A percentile compares a stretch with the other conserved stretches of the same genome.
These are phyloP conservation scores for Aspergillus avenaceus DNA, from an alignment of 495 filamentous ascomycete species.

Conservation along the genomic window DNA sequence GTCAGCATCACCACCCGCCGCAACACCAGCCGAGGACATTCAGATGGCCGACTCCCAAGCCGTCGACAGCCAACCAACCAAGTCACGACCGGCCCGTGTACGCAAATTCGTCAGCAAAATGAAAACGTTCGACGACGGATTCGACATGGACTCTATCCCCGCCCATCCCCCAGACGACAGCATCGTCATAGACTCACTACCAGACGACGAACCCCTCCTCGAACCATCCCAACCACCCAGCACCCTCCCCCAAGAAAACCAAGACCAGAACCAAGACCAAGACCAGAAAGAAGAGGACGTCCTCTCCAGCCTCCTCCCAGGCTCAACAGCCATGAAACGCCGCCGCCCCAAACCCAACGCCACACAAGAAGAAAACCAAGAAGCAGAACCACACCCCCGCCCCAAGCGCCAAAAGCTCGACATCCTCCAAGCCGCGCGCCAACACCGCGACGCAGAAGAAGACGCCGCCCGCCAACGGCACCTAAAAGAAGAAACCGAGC, in stretches of 20 bases:
- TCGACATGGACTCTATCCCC: slow-evolving; percentile 43
- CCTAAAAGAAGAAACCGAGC: slow-evolving; percentile 52
- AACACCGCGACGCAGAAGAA: slow-evolving; percentile 66
- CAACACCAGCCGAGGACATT: background rate
- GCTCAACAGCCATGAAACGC: slow-evolving; percentile 68
- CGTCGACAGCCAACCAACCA: slow-evolving; percentile 10
- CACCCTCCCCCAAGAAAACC: too few relatives aligned
- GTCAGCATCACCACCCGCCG: slow-evolving; percentile 2
- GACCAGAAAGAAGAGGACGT: slow-evolving; percentile 51
- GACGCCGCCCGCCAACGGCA: slow-evolving; percentile 33
- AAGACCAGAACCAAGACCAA: too few relatives aligned
- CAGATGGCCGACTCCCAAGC: slow-evolving; percentile 15
- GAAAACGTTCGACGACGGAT: slow-evolving; percentile 67
- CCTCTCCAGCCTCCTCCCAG: slow-evolving; percentile 64
- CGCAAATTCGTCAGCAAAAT: slow-evolving; percentile 57
- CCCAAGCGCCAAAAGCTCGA: slow-evolving; percentile 58
- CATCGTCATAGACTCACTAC: slow-evolving; percentile 9
- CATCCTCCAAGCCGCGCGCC: slow-evolving; percentile 63
- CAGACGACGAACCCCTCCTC: slow-evolving; percentile 17
- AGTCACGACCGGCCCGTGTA: slow-evolving; percentile 18
- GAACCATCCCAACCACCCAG: slow-evolving; percentile 8
- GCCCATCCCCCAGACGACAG: slow-evolving; percentile 24
- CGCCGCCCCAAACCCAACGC: slow-evolving; percentile 33
- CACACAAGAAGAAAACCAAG: background rate
- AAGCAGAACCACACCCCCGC: slow-evolving; percentile 22